phyloP scores from a whole-genome alignment of 768 basidiomycete genomes.

The Daedaleopsis nitida region DNA sequence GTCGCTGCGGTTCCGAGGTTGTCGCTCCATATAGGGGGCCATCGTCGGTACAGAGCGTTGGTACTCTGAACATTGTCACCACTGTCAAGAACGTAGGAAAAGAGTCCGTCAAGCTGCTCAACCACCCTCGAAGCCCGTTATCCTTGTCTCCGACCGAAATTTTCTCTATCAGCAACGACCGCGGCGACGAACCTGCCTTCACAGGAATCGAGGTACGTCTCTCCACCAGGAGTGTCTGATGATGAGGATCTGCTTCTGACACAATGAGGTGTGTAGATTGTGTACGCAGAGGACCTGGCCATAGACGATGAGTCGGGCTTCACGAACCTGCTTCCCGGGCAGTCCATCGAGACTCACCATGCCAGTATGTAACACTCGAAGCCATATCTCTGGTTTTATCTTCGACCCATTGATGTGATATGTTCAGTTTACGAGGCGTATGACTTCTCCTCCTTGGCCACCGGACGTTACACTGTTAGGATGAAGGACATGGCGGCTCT shows the following conservation, averaged over 20 bases:
- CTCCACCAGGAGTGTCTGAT: no score
- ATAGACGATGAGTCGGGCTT: slow-evolving; percentile 29
- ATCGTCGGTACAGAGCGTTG: slow-evolving; percentile 32
- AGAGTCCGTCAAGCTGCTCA: slow-evolving; percentile 43
- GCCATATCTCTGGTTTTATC: no score
- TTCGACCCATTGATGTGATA: slow-evolving; percentile 12
- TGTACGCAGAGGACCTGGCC: slow-evolving; percentile 37
- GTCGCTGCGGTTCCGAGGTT: slow-evolving; percentile 35
- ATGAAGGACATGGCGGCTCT: slow-evolving; percentile 39
- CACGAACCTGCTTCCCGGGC: slow-evolving; percentile 39
- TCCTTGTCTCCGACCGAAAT: slow-evolving; percentile 44
- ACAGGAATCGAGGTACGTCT: slow-evolving; percentile 37
- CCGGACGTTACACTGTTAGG: slow-evolving; percentile 39
- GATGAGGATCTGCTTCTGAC: neutral
- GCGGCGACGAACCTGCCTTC: slow-evolving; percentile 38
- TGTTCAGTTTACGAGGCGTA: slow-evolving; percentile 36
- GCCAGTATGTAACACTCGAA: slow-evolving; percentile 33
- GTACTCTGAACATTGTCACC: slow-evolving; percentile 36
- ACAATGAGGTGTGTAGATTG: slow-evolving; percentile 15
- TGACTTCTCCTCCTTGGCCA: slow-evolving; percentile 24
- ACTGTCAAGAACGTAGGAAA: slow-evolving; percentile 31
- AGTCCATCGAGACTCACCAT: slow-evolving; percentile 30
- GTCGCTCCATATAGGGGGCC: slow-evolving; percentile 37
- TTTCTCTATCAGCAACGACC: slow-evolving; percentile 37
- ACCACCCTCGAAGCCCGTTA: slow-evolving; percentile 42